Evolutionary conservation across 805 yeast species (phyloP), one percentile per base, ranked within the genome.

Genomic region (Wickerhamomyces strasburgensis): DNA sequence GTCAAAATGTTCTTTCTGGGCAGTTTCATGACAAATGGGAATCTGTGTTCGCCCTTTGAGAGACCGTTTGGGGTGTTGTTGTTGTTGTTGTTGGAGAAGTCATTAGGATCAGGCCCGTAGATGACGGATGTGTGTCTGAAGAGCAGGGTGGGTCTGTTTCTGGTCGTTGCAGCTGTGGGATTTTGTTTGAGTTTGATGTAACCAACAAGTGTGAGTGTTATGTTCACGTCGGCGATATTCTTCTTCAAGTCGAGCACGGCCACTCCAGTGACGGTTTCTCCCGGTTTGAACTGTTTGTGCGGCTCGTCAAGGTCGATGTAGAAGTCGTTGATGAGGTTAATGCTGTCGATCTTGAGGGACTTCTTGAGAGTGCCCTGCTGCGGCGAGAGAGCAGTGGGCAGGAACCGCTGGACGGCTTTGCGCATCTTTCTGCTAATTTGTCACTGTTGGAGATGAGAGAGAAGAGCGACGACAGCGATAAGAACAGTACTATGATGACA

Each of bases 31-130:
- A 82, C 75, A 54, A 88, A 89, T 15, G 95, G 95, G 55, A 89
- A 88, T 25, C 85, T 63, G 59, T 88, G 96, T 53, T 84, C 90
- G 29, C 96, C 96, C 51, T 78, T 76, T 14, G 77, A 72, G n/a
- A 84, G 56, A 0, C 84, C 84, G 40, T 57, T 35, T 3, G 32
- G 49, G 48, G 10, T 42, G 49, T 14, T 42, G 46, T 9, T 38
- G 29, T 4, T 32, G 23, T 9, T 33, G 34, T 25, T 34, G 27
- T 7, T 26, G 27, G 33, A 26, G 10, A 34, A 28, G 17, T 44
- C 54, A 34, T 49, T 40, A 7, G 49, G 44, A 29, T 57, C 52
- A 24, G 48, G 60, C 1, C 88, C 88, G 49, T 78, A 81, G 14
- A 82, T 67, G 25, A 65, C 58, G 9, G 78, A 72, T 10, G 77